Evolutionary conservation across 2,329 filamentous ascomycete genomes (phyloP), one percentile per base, ranked within the genome.

Genomic region (Botrytis pseudocinerea): DNA sequence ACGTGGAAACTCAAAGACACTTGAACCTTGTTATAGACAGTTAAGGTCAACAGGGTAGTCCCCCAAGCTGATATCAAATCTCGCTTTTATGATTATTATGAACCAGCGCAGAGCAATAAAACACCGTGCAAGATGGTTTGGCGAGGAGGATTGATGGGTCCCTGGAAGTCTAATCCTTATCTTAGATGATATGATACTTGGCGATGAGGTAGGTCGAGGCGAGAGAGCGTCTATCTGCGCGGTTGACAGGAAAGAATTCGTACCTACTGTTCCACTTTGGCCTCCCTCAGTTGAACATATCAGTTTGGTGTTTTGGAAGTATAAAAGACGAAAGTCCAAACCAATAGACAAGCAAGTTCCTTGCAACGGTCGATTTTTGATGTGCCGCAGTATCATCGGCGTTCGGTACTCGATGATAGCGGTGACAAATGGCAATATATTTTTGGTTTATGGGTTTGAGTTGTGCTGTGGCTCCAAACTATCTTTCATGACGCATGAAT

Each of bases 1-100:
- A 72, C 62, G 70, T 68, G 51, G 62, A 46, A 72, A 72, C 20
- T 28, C 38, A 59, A 46, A 71, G 63, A 60, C 48, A 65, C 20
- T 28, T n/a, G 61, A 59, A 66, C 70, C 61, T 46, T 71, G 61
- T n/a, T 59, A 42, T 68, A 59, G 48, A 35, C 18, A 44, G 38
- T 16, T n/a, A 69, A 69, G 38, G 51, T 59, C 46, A 25, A 38
- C 35, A 51, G 46, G 32, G 46, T 38, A 64, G 32, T 14, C 28
- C 42, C n/a, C 28, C 38, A 48, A 35, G 5, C 8, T 16, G 5
- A 42, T 42, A n/a, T 61, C 54, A 70, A 70, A 70, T 70, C 40
- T 70, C 51, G 57, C 51, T 46, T 46, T 61, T 61, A 22, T 70
- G 61, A 70, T 70, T 61, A 44, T n/a, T n/a, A 22, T 57, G 65